Percentiles rank a stretch among this genome's conserved stretches.
phyloP scores from a whole-genome alignment of 2,329 filamentous ascomycete species.

The Fusarium proliferatum region DNA sequence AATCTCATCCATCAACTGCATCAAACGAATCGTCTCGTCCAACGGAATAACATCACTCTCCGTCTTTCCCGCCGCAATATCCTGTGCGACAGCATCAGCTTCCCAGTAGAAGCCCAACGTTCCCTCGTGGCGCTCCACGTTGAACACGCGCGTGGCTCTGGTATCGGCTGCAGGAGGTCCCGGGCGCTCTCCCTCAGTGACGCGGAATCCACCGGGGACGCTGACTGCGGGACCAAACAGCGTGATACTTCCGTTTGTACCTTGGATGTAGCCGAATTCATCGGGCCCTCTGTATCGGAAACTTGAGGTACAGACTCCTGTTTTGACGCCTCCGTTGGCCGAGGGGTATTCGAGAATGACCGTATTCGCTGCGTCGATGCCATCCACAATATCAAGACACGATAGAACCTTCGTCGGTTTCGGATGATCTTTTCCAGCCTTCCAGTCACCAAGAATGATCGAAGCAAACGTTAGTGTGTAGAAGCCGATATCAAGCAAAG shows the following conservation, averaged over 20 bases:
- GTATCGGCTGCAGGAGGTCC: background rate
- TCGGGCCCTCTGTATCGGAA: slow-evolving; percentile 16
- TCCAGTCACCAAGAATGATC: slow-evolving; percentile 21
- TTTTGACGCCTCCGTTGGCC: background rate
- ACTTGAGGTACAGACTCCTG: slow-evolving; percentile 14
- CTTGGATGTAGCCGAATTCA: slow-evolving; percentile 14
- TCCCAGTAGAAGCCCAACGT: slow-evolving; percentile 26
- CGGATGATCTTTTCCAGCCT: slow-evolving; percentile 14
- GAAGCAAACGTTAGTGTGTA: slow-evolving; percentile 19
- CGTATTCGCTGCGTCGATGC: slow-evolving; percentile 5
- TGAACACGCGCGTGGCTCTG: slow-evolving; percentile 5
- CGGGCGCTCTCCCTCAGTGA: slow-evolving; percentile 4
- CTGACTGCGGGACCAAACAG: slow-evolving; percentile 19
- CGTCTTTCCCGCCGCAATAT: slow-evolving; percentile 43
- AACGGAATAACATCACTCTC: slow-evolving; percentile 57
- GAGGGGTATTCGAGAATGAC: slow-evolving; percentile 14
- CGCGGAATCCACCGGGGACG: slow-evolving; percentile 12
- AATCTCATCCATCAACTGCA: slow-evolving; percentile 61
- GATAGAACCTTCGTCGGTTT: slow-evolving; percentile 4
- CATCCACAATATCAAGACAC: slow-evolving; percentile 14
- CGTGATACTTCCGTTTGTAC: slow-evolving; percentile 7
- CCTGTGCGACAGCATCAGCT: slow-evolving; percentile 21
- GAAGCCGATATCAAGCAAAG: slow-evolving; percentile 14
- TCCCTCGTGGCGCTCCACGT: slow-evolving; percentile 9
- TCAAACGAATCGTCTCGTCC: slow-evolving; percentile 57